phyloP scores from a whole-genome alignment of 2,329 filamentous ascomycete species.

The Metarhizium rileyi region DNA sequence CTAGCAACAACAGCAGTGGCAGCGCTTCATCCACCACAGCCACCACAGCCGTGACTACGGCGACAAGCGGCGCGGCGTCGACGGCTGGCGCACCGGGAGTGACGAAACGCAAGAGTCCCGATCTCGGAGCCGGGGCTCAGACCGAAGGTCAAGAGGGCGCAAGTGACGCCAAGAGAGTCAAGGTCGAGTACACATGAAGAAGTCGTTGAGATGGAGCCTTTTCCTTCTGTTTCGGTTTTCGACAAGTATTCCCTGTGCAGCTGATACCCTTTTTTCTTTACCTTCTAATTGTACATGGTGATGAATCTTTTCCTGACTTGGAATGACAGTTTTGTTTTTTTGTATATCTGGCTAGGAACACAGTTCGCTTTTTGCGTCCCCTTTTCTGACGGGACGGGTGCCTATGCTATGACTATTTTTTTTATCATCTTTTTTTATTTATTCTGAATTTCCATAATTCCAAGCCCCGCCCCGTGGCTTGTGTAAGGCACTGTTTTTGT shows the following conservation, averaged over 20 bases:
- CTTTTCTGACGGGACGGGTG: neutral
- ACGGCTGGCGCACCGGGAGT: conserved; percentile 9
- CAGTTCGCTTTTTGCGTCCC: neutral
- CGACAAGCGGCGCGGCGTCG: conserved; percentile 10
- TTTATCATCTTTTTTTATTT: neutral
- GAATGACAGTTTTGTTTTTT: neutral
- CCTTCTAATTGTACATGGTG: neutral
- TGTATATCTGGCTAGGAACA: neutral
- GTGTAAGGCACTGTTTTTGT: neutral
- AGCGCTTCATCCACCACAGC: conserved; percentile 10
- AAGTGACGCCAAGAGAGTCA: conserved; percentile 43
- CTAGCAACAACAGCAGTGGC: conserved; percentile 11
- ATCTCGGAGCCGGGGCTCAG: conserved; percentile 31
- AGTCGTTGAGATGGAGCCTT: neutral
- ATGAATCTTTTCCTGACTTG: neutral
- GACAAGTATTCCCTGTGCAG: neutral
- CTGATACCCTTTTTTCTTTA: conserved; percentile 9
- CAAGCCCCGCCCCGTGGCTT: neutral
- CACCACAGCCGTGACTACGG: conserved; percentile 6
- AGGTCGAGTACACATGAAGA: conserved; percentile 31
- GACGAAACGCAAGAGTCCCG: conserved; percentile 49
- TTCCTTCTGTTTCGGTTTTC: neutral
- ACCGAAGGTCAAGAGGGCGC: conserved; percentile 31
- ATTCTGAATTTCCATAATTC: too few relatives aligned
- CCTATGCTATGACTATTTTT: neutral